Base-by-base conservation (phyloP, 306 rosid species). In the Prunus mira region DNA sequence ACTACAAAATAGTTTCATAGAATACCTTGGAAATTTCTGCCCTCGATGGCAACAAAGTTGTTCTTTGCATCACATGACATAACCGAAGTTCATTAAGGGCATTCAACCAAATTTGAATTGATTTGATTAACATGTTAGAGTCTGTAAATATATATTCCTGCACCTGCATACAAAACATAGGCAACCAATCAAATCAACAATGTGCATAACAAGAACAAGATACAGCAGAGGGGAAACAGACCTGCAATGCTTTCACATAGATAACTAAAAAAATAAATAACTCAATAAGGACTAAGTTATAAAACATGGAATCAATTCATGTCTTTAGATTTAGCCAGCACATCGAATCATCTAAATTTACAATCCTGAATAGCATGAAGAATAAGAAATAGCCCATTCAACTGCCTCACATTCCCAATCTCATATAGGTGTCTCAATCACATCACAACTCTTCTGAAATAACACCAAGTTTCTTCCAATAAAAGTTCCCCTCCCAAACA, bases 1-100 rank as follows among this genome's bases (percentile, higher is more conserved):
- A 58, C 18, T 32, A 80, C 43, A 79, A 46, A 41, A 67, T 22
- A 68, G 19, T 45, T 58, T 11, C 60, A 78, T 38, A 61, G 24
- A 76, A 62, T 73, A 90, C 98, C 97, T 91, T 93, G 74, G 89
- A 79, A 47, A 25, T 73, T 79, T 88, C 98, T 69, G 32, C 85
- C 82, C 69, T 90, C 6, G 69, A 69, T 7, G 83, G 79, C 66
- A 69, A 78, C 57, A 57, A 65, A 45, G 85, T 81, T 61, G 87
- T 87, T 82, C 80, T 85, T 67, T 86, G 90, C 87, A 67, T 76
- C 74, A 93, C 91, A 80, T 86, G 82, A 85, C 85, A 84, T 32
- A 93, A 79, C 3, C 98, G 90, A 74, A 93, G 94, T 84, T 91
- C 98, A 88, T 93, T 93, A 11, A 93, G 93, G 79, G 94, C 87